These are phyloP conservation scores for Anthracocystis walkeri DNA, from an alignment of 1,284 basidiomycete species.

Conservation along the genomic window DNA sequence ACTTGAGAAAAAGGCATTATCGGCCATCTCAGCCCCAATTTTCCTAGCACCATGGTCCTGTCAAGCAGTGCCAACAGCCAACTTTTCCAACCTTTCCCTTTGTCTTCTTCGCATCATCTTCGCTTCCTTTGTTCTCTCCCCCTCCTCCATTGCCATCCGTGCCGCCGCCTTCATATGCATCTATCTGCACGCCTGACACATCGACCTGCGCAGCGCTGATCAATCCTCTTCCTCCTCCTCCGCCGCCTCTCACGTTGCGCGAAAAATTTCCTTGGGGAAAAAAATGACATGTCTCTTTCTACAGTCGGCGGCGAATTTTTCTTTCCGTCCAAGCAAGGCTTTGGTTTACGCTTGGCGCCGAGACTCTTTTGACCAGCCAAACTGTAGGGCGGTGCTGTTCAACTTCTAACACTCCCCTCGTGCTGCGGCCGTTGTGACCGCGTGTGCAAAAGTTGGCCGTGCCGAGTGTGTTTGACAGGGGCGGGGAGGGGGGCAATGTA, in stretches of 20 bases:
- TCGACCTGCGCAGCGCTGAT: not conserved
- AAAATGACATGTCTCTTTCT: constrained; percentile 12
- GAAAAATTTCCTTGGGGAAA: not conserved
- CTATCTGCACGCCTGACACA: too few species aligned
- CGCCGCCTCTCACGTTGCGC: not conserved
- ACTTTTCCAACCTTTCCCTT: too few species aligned
- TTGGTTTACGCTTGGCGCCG: not conserved
- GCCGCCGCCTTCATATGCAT: too few species aligned
- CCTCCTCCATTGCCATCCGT: too few species aligned
- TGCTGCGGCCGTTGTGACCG: not conserved
- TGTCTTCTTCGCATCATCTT: too few species aligned
- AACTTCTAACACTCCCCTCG: constrained; percentile 2
- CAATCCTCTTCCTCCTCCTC: not conserved
- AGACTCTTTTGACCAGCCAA: not conserved
- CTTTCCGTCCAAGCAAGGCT: not conserved
- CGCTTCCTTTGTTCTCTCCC: too few species aligned
- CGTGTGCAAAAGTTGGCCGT: not conserved
- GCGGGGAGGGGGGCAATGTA: too few species aligned
- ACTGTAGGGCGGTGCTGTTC: not conserved
- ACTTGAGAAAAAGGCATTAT: too few species aligned
- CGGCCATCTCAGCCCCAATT: too few species aligned
- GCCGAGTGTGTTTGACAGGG: not conserved
- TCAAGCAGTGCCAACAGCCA: too few species aligned
- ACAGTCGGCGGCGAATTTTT: not conserved
- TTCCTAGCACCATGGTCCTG: too few species aligned